phyloP scores from a whole-genome alignment of 1,139 yeast species.

The Blastobotrys serpentis region DNA sequence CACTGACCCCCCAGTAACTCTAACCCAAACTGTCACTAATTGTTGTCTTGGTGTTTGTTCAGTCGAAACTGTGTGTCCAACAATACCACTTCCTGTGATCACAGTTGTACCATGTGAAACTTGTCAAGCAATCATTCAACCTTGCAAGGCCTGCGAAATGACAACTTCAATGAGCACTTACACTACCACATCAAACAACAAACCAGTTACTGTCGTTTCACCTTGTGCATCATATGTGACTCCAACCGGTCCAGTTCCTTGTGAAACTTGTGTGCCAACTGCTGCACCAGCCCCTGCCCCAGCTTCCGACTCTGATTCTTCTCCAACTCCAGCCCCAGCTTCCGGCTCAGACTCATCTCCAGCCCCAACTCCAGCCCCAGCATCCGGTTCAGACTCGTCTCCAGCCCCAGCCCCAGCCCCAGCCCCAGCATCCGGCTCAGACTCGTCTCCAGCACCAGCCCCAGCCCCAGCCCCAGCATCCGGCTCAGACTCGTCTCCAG shows the following conservation, averaged over 20 bases:
- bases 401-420: constrained; percentile 14
- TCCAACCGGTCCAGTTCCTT: constrained; percentile 4
- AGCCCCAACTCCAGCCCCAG: constrained; percentile 17
- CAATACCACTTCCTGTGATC: constrained; percentile 27
- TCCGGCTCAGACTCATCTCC: constrained; percentile 16
- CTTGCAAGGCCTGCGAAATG: constrained; percentile 25
- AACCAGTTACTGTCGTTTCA: constrained; percentile 25
- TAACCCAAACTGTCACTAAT: constrained; percentile 30
- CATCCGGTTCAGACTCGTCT: constrained; percentile 15
- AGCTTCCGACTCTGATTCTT: constrained; percentile 7
- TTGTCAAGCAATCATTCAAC: constrained; percentile 21
- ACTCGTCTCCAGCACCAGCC: constrained; percentile 14
- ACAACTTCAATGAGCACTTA: constrained; percentile 22
- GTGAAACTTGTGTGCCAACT: constrained; percentile 11
- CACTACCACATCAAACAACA: constrained; percentile 21
- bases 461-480: constrained; percentile 20
- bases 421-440: constrained; percentile 17
- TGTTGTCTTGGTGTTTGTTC: constrained; percentile 32
- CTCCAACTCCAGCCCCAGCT: constrained; percentile 15
- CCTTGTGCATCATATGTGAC: constrained; percentile 21
- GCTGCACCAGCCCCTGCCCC: constrained; percentile 7
- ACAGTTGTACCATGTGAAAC: constrained; percentile 23
- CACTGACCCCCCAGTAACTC: constrained; percentile 21
- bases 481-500: constrained; percentile 14
- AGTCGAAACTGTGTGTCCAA: constrained; percentile 26